Evolutionary conservation across 305 asterid species (phyloP).

Genomic region (Fraxinus greggii): DNA sequence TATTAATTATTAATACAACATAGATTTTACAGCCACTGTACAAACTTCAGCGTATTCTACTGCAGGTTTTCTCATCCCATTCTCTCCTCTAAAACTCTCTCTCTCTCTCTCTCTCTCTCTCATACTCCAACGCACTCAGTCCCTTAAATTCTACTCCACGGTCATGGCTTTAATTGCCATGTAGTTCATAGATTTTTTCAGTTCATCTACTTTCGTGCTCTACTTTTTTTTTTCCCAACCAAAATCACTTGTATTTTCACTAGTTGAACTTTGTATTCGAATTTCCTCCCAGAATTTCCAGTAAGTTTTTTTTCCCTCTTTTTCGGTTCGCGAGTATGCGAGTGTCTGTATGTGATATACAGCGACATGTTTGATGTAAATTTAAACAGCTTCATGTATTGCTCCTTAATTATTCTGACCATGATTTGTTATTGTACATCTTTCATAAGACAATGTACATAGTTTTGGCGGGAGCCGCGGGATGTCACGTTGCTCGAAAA

Average conservation of each 20-base stretch:
- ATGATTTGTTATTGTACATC: background rate
- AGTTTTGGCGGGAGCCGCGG: constrained; percentile 5
- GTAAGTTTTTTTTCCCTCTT: background rate
- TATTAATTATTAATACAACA: too few species aligned
- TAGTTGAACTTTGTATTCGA: background rate
- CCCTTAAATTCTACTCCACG: constrained; percentile 43
- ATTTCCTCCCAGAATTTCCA: background rate
- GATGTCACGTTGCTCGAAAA: background rate
- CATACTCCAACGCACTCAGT: constrained; percentile 19
- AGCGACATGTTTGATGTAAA: background rate
- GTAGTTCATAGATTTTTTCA: constrained; percentile 12
- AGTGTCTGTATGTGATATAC: background rate
- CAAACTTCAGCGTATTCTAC: background rate
- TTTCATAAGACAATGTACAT: background rate
- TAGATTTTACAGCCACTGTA: background rate
- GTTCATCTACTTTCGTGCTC: constrained; percentile 30
- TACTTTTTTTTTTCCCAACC: background rate
- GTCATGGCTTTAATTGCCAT: constrained; percentile 15
- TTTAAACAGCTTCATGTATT: background rate
- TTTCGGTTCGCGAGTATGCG: background rate
- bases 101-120: background rate
- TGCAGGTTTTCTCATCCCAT: background rate
- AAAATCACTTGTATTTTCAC: background rate
- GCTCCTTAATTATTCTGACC: background rate
- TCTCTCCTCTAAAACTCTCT: background rate